Conservation (phyloP, 331 rosid genomes). For the Rosa hybrid region DNA sequence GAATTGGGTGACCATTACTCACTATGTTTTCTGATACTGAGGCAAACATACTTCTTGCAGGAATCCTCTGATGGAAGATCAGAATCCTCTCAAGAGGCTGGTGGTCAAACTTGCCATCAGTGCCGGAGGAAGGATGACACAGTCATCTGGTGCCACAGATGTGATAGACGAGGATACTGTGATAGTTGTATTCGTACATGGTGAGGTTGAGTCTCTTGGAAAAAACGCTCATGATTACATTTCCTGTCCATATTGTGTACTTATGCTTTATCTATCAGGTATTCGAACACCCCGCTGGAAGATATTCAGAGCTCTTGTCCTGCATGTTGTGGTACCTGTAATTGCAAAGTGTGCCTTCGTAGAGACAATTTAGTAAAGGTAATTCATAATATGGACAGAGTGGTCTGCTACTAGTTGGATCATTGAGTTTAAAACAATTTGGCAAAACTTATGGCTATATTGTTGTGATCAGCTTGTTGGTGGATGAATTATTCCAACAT, state of each 20-base stretch:
- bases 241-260: slow-evolving; percentile 21
- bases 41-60: slow-evolving; percentile 44
- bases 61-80: slow-evolving; percentile 67
- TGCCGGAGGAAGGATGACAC: slow-evolving; percentile 68
- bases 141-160: slow-evolving; percentile 78
- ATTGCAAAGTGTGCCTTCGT: slow-evolving; percentile 81
- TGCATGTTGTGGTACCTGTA: slow-evolving; percentile 89
- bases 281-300: slow-evolving; percentile 62
- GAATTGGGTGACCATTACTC: neutral
- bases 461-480: slow-evolving; percentile 8
- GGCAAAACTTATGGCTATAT: slow-evolving; percentile 13
- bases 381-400: slow-evolving; percentile 3
- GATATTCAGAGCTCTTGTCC: slow-evolving; percentile 85
- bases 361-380: slow-evolving; percentile 90
- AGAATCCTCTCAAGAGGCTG: slow-evolving; percentile 67
- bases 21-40: slow-evolving; percentile 20
- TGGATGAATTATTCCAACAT: slow-evolving; percentile 21
- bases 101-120: slow-evolving; percentile 88
- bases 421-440: slow-evolving; percentile 18
- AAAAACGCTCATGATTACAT: slow-evolving; percentile 3
- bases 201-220: slow-evolving; percentile 45
- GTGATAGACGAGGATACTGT: slow-evolving; percentile 94
- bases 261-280: slow-evolving; percentile 50
- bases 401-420: neutral
- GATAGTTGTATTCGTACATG: slow-evolving; percentile 65